These are phyloP conservation scores for Paramarasmius palmivorus DNA, from an alignment of 1,284 basidiomycete genomes.

Conservation along the genomic window DNA sequence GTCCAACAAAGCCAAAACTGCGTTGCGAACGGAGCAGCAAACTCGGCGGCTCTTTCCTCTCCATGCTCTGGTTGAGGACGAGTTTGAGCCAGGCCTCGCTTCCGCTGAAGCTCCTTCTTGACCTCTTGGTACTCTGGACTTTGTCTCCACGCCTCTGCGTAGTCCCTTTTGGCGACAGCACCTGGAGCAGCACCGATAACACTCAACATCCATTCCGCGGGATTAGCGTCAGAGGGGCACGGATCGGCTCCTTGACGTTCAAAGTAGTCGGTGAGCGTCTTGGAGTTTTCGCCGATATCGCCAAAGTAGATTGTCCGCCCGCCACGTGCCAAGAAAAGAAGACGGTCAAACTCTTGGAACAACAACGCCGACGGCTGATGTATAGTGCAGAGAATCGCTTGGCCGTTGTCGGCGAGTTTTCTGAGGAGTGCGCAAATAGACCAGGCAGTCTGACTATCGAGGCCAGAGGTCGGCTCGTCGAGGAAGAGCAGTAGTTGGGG, in stretches of 20 bases:
- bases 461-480: slow-evolving; percentile 64
- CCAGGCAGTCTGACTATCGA: slow-evolving; percentile 74
- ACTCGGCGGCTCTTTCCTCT: slow-evolving; percentile 32
- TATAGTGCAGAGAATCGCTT: slow-evolving; percentile 55
- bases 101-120: slow-evolving; percentile 27
- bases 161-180: slow-evolving; percentile 30
- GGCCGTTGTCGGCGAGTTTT: slow-evolving; percentile 66
- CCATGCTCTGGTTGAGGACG: slow-evolving; percentile 12
- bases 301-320: slow-evolving; percentile 59
- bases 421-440: slow-evolving; percentile 27
- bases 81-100: slow-evolving; percentile 21
- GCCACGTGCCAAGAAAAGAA: slow-evolving; percentile 45
- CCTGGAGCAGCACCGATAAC: slow-evolving; percentile 22
- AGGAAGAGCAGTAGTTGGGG: slow-evolving; percentile 64
- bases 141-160: slow-evolving; percentile 31
- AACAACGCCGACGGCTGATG: slow-evolving; percentile 63
- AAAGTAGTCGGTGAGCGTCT: slow-evolving; percentile 51
- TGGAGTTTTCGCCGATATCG: slow-evolving; percentile 49
- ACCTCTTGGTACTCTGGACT: slow-evolving; percentile 30
- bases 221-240: slow-evolving; percentile 23
- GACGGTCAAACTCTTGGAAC: slow-evolving; percentile 56
- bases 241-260: slow-evolving; percentile 42
- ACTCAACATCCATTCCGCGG: slow-evolving; percentile 28
- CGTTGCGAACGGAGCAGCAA: slow-evolving; percentile 36
- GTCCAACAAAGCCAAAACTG: slow-evolving; percentile 38